Percentiles rank a stretch among this genome's conserved stretches.
phyloP scores from a whole-genome alignment of 208 protist species.

The Wallacemonas sp. region DNA sequence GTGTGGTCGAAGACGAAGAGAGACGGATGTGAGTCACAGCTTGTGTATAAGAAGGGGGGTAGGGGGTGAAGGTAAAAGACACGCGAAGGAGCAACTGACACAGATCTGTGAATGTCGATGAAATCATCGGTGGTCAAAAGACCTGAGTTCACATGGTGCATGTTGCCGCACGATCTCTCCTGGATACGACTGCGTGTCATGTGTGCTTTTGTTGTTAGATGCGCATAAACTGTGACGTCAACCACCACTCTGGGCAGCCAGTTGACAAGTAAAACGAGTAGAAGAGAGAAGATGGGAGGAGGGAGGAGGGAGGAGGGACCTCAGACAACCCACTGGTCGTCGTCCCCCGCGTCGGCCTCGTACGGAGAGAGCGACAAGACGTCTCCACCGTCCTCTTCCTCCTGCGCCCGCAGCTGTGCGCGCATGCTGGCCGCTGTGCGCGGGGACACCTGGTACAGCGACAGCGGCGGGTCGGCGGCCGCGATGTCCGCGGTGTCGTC shows the following conservation, averaged over 20 bases:
- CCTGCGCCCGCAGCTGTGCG: slow-evolving; percentile 26
- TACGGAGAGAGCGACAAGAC: slow-evolving; percentile 30
- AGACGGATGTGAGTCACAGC: too few species aligned
- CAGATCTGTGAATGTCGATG: too few species aligned
- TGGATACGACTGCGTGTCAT: too few species aligned
- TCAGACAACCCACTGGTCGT: slow-evolving; percentile 21
- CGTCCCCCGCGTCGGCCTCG: slow-evolving; percentile 19
- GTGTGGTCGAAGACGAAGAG: too few species aligned
- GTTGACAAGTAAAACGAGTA: neutral
- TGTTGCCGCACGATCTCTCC: too few species aligned
- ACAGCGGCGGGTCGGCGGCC: neutral
- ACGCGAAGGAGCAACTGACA: too few species aligned
- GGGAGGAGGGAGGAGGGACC: neutral
- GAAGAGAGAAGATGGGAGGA: slow-evolving; percentile 9
- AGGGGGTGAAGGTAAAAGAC: too few species aligned
- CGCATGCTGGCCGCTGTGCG: neutral
- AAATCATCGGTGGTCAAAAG: too few species aligned
- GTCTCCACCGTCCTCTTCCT: slow-evolving; percentile 38
- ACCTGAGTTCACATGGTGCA: too few species aligned
- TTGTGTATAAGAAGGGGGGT: too few species aligned
- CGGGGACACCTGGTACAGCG: neutral
- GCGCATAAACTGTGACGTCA: neutral
- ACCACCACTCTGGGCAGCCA: too few species aligned
- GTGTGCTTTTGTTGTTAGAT: neutral
- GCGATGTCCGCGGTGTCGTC: slow-evolving; percentile 14